Base-by-base conservation (phyloP, 1,139 yeast genomes). In the Geotrichum histeridarum region DNA sequence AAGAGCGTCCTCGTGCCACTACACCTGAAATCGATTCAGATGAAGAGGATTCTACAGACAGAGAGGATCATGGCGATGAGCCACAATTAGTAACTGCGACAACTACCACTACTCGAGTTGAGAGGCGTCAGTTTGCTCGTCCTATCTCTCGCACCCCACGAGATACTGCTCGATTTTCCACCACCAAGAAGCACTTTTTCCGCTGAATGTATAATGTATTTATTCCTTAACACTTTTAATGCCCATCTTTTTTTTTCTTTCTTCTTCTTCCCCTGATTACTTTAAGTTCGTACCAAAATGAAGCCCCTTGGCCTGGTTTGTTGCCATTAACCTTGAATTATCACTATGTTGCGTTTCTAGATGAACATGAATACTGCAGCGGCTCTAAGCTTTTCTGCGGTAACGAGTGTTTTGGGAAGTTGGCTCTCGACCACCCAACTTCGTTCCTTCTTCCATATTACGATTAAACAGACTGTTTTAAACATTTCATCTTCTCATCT, bases 1-100 rank as follows among this genome's bases (percentile, higher is more conserved):
- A 12, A 22, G 38, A n/a, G 27, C 8, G 47, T n/a, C 42, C 12
- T 18, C 33, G 54, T 14, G 51, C 54, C 1, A 36, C 44, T 18
- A 52, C 54, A 11, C 54, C 54, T 30, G 54, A 52, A 18, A 52
- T 52, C 17, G 45, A 47, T 32, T 42, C 54, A 8, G 54, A 52
- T n/a, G 51, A 52, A 32, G 54, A 52, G 22, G 52, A 33, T 38
- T 27, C 38, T 9, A 43, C 51, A 6, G 51, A 52, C 15, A 17
- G 38, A 18, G 54, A 52, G 33, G 51, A 52, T 7, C 41, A 33
- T 33, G 9, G 22, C 27, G 30, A 31, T 38, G 31, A 42, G 12
- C 51, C 48, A n/a, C 36, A 43, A 15, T 7, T 43, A 27, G 44
- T 43, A 18, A 50, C 53, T 17, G 43, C 53, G 11, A 43, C 48